Evolutionary conservation across 2,329 filamentous ascomycete genomes (phyloP).

Genomic region (Diplodia seriata): DNA sequence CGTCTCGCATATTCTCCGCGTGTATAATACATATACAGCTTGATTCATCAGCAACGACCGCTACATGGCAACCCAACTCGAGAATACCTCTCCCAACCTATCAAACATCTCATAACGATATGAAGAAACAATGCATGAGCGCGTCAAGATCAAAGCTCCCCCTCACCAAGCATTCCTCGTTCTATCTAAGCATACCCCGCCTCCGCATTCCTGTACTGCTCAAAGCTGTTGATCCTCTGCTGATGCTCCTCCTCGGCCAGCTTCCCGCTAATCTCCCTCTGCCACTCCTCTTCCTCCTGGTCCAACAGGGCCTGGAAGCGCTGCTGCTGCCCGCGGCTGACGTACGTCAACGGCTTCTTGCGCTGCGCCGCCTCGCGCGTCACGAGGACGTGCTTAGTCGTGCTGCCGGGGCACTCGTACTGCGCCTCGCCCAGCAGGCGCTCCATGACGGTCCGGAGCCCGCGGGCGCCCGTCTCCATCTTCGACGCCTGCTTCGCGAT

Average conservation of each 20-base stretch:
- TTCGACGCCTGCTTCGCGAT: constrained; percentile 74
- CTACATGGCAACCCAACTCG: neutral
- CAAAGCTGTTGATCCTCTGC: constrained; percentile 11
- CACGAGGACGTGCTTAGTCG: constrained; percentile 55
- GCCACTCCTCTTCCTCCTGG: constrained; percentile 56
- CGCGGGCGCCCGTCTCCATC: constrained; percentile 73
- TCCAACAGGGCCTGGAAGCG: constrained; percentile 50
- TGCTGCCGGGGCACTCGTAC: constrained; percentile 57
- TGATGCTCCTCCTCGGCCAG: constrained; percentile 12
- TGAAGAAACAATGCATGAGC: neutral
- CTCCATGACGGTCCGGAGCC: constrained; percentile 57
- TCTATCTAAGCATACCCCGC: constrained; percentile 19
- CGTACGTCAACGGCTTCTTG: constrained; percentile 52
- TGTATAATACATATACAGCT: neutral
- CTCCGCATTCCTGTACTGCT: constrained; percentile 25
- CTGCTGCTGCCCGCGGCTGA: constrained; percentile 51
- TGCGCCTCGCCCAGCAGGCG: constrained; percentile 54
- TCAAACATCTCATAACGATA: neutral
- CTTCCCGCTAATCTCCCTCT: constrained; percentile 42
- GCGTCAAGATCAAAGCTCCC: too few species aligned
- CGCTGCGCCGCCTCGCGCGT: constrained; percentile 54
- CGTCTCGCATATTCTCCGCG: neutral
- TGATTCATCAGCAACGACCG: neutral
- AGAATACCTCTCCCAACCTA: neutral
- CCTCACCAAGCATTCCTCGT: neutral